Evolutionary conservation across 805 yeast species (phyloP).

Genomic region (Metschnikowia chrysomelidarum): DNA sequence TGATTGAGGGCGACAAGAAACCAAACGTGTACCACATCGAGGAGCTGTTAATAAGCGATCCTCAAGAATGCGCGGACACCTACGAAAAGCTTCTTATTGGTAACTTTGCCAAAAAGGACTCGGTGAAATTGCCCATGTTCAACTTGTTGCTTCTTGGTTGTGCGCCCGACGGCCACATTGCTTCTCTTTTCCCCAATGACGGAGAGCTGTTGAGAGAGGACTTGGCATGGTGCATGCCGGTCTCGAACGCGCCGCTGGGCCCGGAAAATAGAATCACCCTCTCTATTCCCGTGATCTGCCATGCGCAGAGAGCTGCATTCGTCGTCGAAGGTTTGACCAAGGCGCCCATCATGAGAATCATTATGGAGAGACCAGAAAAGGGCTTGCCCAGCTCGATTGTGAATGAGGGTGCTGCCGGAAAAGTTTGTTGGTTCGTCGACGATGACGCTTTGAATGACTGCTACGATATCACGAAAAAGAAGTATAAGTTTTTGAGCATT

Average conservation of each 20-base stretch:
- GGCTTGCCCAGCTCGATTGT: constrained; percentile 93
- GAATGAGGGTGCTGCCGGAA: constrained; percentile 95
- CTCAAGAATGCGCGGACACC: constrained; percentile 90
- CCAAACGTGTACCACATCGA: constrained; percentile 86
- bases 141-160: constrained; percentile 90
- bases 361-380: constrained; percentile 96
- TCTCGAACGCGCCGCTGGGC: constrained; percentile 86
- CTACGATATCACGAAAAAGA: constrained; percentile 63
- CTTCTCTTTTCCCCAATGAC: constrained; percentile 92
- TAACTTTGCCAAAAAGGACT: constrained; percentile 94
- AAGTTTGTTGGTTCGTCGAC: constrained; percentile 96
- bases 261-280: constrained; percentile 84
- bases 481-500: constrained; percentile 56
- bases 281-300: constrained; percentile 92
- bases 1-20: constrained; percentile 47
- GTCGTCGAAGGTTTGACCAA: constrained; percentile 96
- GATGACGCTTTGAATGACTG: constrained; percentile 86
- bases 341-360: constrained; percentile 86
- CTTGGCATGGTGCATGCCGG: constrained; percentile 94
- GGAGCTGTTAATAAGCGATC: constrained; percentile 67
- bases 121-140: constrained; percentile 93
- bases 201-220: constrained; percentile 80
- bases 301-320: constrained; percentile 87
- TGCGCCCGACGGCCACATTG: constrained; percentile 98
- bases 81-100: constrained; percentile 84